A percentile compares a stretch with the other conserved stretches of the same genome.
These are phyloP conservation scores for Neofusicoccum umdonicola DNA, from an alignment of 2,329 filamentous ascomycete genomes.

Conservation along the genomic window DNA sequence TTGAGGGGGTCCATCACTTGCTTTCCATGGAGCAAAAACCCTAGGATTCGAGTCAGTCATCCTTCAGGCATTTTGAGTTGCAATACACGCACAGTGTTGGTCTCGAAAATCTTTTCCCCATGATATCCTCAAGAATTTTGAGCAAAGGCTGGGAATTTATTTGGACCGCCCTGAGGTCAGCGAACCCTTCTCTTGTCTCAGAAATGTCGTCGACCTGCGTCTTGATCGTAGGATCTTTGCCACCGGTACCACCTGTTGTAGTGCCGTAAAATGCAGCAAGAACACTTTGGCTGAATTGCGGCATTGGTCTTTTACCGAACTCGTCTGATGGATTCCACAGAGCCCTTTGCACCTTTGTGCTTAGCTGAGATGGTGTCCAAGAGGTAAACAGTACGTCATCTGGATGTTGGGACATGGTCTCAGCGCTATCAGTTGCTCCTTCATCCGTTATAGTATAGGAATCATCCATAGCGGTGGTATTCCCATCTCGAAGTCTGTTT, in stretches of 20 bases:
- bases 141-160: not conserved
- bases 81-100: no score
- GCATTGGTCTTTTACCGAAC: rapidly evolving
- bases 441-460: no score
- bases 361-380: not conserved
- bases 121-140: not conserved
- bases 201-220: not conserved
- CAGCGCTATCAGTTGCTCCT: no score
- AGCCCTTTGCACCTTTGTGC: not conserved
- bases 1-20: not conserved
- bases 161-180: not conserved
- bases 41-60: not conserved
- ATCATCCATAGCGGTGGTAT: no score
- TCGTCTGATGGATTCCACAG: not conserved
- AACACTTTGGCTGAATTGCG: not conserved
- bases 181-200: not conserved
- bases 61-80: no score
- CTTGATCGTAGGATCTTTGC: not conserved
- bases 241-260: not conserved
- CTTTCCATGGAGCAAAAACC: not conserved
- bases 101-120: no score
- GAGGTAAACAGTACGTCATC: rapidly evolving
- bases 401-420: no score
- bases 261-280: not conserved
- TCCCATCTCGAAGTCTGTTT: no score